These are phyloP conservation scores for Thraustochytrium sp. DNA, from an alignment of 352 stramenopile genomes.

Conservation along the genomic window DNA sequence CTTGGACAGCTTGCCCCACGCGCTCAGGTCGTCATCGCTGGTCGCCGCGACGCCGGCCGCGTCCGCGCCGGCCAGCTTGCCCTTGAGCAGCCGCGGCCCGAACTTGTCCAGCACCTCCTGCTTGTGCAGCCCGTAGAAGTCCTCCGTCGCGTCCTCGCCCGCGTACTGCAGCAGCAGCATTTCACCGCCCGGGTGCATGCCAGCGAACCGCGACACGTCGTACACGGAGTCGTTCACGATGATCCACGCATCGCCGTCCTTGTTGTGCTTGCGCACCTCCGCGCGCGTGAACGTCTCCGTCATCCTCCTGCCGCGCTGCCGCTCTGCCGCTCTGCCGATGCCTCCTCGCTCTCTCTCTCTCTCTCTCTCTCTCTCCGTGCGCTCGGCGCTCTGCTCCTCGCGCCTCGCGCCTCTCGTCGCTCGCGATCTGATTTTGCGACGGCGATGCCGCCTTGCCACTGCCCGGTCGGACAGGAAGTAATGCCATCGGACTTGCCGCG, in stretches of 20 bases:
- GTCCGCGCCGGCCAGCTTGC: conserved; percentile 1
- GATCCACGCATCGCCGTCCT: conserved; percentile 75
- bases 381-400: too few relatives aligned
- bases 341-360: not conserved
- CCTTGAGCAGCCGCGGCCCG: conserved; percentile 7
- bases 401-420: too few relatives aligned
- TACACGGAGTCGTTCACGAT: conserved; percentile 85
- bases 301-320: not conserved
- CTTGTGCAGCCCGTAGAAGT: conserved; percentile 39
- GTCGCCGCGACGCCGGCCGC: not conserved
- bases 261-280: conserved; percentile 84
- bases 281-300: conserved; percentile 67
- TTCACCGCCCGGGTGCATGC: conserved; percentile 32
- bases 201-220: conserved; percentile 66
- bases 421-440: too few relatives aligned
- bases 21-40: not conserved
- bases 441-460: too few relatives aligned
- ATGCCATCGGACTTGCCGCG: too few relatives aligned
- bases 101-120: conserved; percentile 39
- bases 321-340: not conserved
- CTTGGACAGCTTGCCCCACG: conserved; percentile 14
- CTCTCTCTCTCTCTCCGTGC: not conserved
- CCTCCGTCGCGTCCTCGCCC: conserved; percentile 25
- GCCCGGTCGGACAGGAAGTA: too few relatives aligned
- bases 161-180: not conserved